Base-by-base conservation (phyloP, 176 grass and related monocot species). In the Carex scoparia region DNA sequence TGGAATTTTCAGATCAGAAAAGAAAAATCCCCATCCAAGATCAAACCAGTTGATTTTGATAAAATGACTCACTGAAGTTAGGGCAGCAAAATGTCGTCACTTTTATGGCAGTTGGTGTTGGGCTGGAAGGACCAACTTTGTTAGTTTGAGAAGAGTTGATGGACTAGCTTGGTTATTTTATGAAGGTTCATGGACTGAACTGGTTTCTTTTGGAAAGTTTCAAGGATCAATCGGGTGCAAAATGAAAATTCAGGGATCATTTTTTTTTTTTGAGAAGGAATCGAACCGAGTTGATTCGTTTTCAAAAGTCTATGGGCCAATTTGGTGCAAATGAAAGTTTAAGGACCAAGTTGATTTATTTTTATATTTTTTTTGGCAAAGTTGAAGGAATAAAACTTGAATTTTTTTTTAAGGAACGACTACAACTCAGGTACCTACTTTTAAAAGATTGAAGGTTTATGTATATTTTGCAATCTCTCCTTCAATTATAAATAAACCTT, bases 401-500 rank as follows among this genome's bases (percentile, higher is more conserved):
- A 72, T 72, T 46, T 72, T 18, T 18, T 18, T 72, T 48, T 70
- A 7, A 69, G 19, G 40, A 44, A 11, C 40, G 10, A 72, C 44
- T 86, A 10, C 69, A 56, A 5, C 53, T 28, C 61, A 15, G 40
- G 18, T 79, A 79, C 48, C n/a, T 31, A 75, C 55, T 35, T n/a
- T 28, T 63, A 61, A 18, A 18, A 81, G 7, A 32, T 64, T 38
- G 5, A 77, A 78, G 13, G 37, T 85, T 85, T 15, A 14, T 72
- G 15, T 62, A 81, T 56, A 6, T 1, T 89, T 85, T 79, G 28
- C 7, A 48, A 67, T 62, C 35, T 69, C 1, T 61, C 35, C 27
- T 64, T 83, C 69, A 69, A 42, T 13, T 83, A 18, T 64, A 85
- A 74, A 18, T 64, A 85, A 74, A 49, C 68, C 28, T 73, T 78